Base-by-base conservation (phyloP, 2,329 filamentous ascomycete species). In the Fusarium duplospermum region DNA sequence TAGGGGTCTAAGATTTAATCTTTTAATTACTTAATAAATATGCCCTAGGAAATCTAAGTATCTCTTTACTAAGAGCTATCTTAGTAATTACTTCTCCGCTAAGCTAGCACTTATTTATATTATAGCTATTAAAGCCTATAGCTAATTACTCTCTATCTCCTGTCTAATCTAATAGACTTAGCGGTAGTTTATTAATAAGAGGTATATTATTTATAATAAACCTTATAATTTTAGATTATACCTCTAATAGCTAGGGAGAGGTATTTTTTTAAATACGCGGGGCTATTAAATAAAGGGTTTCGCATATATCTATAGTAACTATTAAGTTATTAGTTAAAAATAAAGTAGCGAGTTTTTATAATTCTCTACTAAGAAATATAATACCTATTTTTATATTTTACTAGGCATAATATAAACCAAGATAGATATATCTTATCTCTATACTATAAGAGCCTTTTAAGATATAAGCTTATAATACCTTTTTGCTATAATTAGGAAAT, bases 71-170 rank as follows among this genome's bases (percentile, higher is more conserved):
- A 0, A 81, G 63, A 6, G 74, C 65, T 77, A 80, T 80, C 29
- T 66, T 73, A 0, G 76, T 79, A 4, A 81, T 54, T 5, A 86
- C 86, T 22, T 82, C 82, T 0, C 86, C 87, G 47, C 81, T 86
- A 4, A 87, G 82, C 86, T 87, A 89, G 4, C 85, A 85, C 77
- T 84, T 85, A 4, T 84, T 83, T 86, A 89, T 88, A 6, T 87
- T 87, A 24, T 87, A 85, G 4, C 87, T 87, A 50, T 80, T 83
- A 71, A 85, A 88, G 0, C 86, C 87, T 0, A 85, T 86, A 4
- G 84, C 81, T 11, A 88, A 82, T 86, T 86, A 89, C 73, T 89
- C 83, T 0, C 79, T 75, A 4, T 56, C 67, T 2, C 65, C 74
- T 4, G 24, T 58, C n/a, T 79, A 64, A 3, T 59, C 57, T 1